A percentile compares a stretch with the other conserved stretches of the same genome.
phyloP scores from a whole-genome alignment of 2,329 filamentous ascomycete genomes.

The Fusarium keratoplasticum region DNA sequence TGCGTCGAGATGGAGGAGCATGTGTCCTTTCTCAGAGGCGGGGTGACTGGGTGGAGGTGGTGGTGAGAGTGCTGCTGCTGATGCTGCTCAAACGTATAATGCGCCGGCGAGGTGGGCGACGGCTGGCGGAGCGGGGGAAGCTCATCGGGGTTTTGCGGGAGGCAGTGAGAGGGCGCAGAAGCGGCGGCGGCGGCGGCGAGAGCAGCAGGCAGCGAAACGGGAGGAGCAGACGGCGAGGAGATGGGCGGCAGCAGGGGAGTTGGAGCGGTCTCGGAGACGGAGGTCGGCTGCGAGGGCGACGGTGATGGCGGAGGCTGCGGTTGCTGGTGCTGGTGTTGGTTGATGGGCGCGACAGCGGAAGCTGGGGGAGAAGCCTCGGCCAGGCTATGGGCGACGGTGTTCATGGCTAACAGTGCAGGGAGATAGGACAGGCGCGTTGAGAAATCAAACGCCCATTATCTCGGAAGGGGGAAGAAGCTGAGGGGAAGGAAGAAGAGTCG shows the following conservation, averaged over 20 bases:
- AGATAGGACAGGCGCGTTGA: slow-evolving; percentile 22
- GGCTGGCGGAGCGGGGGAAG: slow-evolving; percentile 44
- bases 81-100: slow-evolving; percentile 45
- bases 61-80: slow-evolving; percentile 43
- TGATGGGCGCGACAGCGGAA: slow-evolving; percentile 31
- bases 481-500: slow-evolving; percentile 10
- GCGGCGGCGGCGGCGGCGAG: slow-evolving; percentile 38
- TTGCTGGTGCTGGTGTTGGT: slow-evolving; percentile 38
- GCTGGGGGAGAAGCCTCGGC: slow-evolving; percentile 44
- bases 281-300: slow-evolving; percentile 42
- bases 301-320: slow-evolving; percentile 42
- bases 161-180: slow-evolving; percentile 34
- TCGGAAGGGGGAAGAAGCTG: slow-evolving; percentile 12
- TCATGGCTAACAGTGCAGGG: slow-evolving; percentile 47
- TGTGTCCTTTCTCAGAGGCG: slow-evolving; percentile 60
- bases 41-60: slow-evolving; percentile 46
- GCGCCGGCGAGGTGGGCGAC: slow-evolving; percentile 42
- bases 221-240: slow-evolving; percentile 43
- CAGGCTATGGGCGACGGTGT: slow-evolving; percentile 53
- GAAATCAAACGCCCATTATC: slow-evolving; percentile 44
- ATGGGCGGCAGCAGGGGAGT: slow-evolving; percentile 42
- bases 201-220: slow-evolving; percentile 41
- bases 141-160: slow-evolving; percentile 42
- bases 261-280: slow-evolving; percentile 39
- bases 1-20: slow-evolving; percentile 65